phyloP scores from a whole-genome alignment of 306 rosid species.

The Prunus mume region DNA sequence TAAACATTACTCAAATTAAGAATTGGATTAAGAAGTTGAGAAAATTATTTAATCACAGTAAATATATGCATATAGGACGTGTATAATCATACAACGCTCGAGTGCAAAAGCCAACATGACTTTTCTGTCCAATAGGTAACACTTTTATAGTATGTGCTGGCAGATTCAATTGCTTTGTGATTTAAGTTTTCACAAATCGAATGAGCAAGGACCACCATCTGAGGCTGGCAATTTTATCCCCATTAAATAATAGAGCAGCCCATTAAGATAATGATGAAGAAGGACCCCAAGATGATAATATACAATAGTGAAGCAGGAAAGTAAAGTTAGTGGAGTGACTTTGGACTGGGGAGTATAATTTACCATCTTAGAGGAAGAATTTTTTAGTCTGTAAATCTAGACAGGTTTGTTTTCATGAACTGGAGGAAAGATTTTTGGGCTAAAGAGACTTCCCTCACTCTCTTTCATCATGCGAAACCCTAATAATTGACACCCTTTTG shows the following conservation, averaged over 20 bases:
- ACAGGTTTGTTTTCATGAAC: not conserved
- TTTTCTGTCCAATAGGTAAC: not conserved
- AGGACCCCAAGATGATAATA: not conserved
- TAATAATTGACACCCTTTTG: not conserved
- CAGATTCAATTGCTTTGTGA: constrained; percentile 12
- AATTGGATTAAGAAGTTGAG: not conserved
- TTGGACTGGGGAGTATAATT: not conserved
- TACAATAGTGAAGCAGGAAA: constrained; percentile 2
- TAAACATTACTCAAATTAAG: not conserved
- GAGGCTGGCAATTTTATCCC: not conserved
- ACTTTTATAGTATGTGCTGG: constrained; percentile 14
- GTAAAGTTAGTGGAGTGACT: constrained; percentile 1
- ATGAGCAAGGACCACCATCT: constrained; percentile 11
- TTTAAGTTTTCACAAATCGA: not conserved
- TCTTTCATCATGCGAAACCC: not conserved
- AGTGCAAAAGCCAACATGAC: not conserved
- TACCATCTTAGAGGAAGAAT: not conserved
- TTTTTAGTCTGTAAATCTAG: not conserved
- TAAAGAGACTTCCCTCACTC: not conserved
- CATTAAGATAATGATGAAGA: not conserved
- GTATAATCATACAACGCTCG: not conserved
- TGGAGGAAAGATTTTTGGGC: not conserved
- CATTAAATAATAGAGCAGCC: not conserved
- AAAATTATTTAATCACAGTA: not conserved
- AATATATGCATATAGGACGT: not conserved